Evolutionary conservation across 176 grass and related monocot genomes (phyloP), one percentile per base, ranked within the genome.

Genomic region (Thinopyrum elongatum): DNA sequence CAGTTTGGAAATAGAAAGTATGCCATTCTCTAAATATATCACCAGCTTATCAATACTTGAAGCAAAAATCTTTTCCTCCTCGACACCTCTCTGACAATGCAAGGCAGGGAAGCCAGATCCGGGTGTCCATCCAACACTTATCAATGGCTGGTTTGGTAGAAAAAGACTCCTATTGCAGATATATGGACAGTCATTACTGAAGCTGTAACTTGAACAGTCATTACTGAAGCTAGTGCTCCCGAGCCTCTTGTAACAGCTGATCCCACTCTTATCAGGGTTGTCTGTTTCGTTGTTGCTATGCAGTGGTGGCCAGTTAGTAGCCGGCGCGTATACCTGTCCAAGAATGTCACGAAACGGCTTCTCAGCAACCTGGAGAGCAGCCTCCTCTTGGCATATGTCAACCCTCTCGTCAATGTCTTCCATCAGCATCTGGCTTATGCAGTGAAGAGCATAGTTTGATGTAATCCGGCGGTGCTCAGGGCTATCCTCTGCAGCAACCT

Each of bases 1-100:
- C 39, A 41, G 39, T 41, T 41, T 0, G 57, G 41, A 74, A 70
- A 66, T 63, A 44, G 36, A 10, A 73, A 78, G 59, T 10, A 11
- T 47, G 74, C 70, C 75, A 2, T n/a, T 33, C 10, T 92, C 34
- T 38, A 78, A 57, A 81, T 77, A 77, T 57, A 85, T 71, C 53
- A 55, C 31, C 70, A 91, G 59, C 15, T 83, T 86, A 14, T 79
- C 84, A 51, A 87, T 83, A 61, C 12, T 80, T 14, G 94, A 78
- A 77, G 93, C 53, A 63, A 93, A 83, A 41, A 87, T 89, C 10
- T 74, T 81, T 67, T 84, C 86, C 65, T 91, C 94, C 67, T 91
- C 84, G 38, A 28, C 61, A 64, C 89, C 89, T 71, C 70, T 86
- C 51, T 51, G 22, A 31, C 86, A 49, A 29, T 89, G 77, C 30